Base-by-base conservation (phyloP, 208 protist species). In the Trypanosoma lewisi region DNA sequence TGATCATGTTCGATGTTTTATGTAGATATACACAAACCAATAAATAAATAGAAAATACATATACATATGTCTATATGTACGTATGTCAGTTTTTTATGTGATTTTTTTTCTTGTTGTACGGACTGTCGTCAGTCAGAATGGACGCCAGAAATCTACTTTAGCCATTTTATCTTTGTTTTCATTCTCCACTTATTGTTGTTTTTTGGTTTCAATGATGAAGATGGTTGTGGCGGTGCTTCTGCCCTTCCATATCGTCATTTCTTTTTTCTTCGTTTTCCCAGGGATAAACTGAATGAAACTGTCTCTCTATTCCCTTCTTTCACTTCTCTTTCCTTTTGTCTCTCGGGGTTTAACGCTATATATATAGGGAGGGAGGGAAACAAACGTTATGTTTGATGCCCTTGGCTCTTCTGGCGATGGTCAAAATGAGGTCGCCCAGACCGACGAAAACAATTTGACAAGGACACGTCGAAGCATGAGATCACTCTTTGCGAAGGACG, bases 401-500 rank as follows among this genome's bases (percentile, higher is more conserved):
- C 57, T 25, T 6, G 37, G 52, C 47, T 73, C 67, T 12, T 73
- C 59, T 23, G 33, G 7, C n/a, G 44, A 66, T 9, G 67, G 56
- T 2, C 52, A 44, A n/a, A 28, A 21, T 17, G 42, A 4, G 8
- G 19, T 56, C 12, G 12, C 34, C 3, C 2, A 16, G 4, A 47
- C 21, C 25, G 16, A 5, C 21, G 21, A n/a, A 2, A 53, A 8
- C 1, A 60, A 42, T 19, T 45, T 72, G 52, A 25, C 36, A 1
- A 21, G 27, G 1, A 45, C 53, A 2, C 63, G 36, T 3, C 28
- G 33, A 53, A 63, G 23, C 21, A 67, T 72, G 63, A 65, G 63
- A 9, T 67, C 76, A 2, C 66, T 73, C 49, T 71, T 72, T 52
- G 63, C 62, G 36, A 54, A 68, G 44, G 67, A 63, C 28, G 61